Percentiles rank a stretch among this genome's conserved stretches.
phyloP scores from a whole-genome alignment of 2,329 filamentous ascomycete species.

The Fusarium poae region DNA sequence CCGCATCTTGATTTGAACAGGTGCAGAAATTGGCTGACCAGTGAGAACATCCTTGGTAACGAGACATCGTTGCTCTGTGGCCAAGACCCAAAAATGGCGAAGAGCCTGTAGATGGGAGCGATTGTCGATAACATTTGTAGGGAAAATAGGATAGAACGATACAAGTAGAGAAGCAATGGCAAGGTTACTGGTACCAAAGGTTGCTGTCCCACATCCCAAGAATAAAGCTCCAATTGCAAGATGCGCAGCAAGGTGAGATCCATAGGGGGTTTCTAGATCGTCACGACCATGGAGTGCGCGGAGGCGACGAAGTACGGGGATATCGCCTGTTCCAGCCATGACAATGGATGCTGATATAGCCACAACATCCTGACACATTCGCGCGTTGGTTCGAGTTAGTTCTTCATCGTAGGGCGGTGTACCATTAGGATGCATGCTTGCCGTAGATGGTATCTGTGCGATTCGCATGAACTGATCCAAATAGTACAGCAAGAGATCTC shows the following conservation, averaged over 20 bases:
- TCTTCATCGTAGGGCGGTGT: constrained; percentile 80
- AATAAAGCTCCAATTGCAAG: constrained; percentile 93
- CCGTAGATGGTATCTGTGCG: constrained; percentile 66
- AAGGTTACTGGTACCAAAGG: constrained; percentile 88
- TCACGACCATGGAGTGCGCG: constrained; percentile 89
- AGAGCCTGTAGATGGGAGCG: constrained; percentile 95
- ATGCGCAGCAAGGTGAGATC: constrained; percentile 92
- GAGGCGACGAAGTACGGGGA: constrained; percentile 85
- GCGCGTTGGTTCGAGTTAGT: constrained; percentile 82
- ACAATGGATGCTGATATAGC: constrained; percentile 86
- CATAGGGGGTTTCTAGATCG: constrained; percentile 87
- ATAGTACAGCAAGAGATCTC: constrained; percentile 86
- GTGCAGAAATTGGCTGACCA: constrained; percentile 79
- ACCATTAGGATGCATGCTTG: constrained; percentile 48
- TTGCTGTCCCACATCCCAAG: constrained; percentile 90
- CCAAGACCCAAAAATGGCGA: constrained; percentile 96
- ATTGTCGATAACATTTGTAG: constrained; percentile 90
- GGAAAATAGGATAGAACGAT: constrained; percentile 95
- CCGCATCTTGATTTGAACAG: constrained; percentile 74
- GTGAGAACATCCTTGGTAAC: constrained; percentile 90
- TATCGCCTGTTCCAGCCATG: constrained; percentile 95
- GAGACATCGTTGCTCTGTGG: constrained; percentile 88
- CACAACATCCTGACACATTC: constrained; percentile 91
- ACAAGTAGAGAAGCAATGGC: constrained; percentile 88
- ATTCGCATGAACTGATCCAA: constrained; percentile 89